Base-by-base conservation (phyloP, 345 rosid genomes). In the Ceriops tagal region DNA sequence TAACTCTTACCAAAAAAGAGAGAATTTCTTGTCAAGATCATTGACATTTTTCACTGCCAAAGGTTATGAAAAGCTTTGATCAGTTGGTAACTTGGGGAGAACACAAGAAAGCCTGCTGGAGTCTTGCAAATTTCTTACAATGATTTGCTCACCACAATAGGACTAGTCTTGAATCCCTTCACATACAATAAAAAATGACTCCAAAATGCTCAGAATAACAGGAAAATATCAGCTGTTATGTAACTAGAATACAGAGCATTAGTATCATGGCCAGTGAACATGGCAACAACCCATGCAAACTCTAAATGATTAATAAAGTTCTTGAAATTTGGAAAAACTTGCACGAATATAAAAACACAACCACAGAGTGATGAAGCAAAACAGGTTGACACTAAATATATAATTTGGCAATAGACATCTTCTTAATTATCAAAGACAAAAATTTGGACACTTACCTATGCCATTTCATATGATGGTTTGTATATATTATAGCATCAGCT, bases 41-140 rank as follows among this genome's bases (percentile, higher is more conserved):
- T 82, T 88, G 97, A 56, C 93, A 93, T 70, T 97, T 91, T 83
- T 83, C 85, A 58, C 70, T 90, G 97, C 98, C 91, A 67, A 97
- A 90, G 31, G 67, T 81, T 79, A 87, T 80, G 55, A 89, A 84
- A 76, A 88, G 89, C 69, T 34, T 89, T 95, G 96, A 93, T 88
- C 79, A 93, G 78, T 75, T 87, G 91, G 83, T 91, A 93, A 83
- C 98, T 93, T 55, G 97, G 98, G 78, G 91, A 93, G 87, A 91
- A 93, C 43, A 91, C 84, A 62, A 93, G 96, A 63, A 87, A 74
- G 59, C 98, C 98, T 34, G 35, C 1, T 34, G 8, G 35, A 6
- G 35, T 6, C 6, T 34, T 34, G 8, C 8, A 34, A 34, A 34
- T 60, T 75, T 84, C 93, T 81, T 93, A 92, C 75, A 93, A 75